Conservation (phyloP, 371 early-diverging fungal species). For the Apophysomyces ossiformis region DNA sequence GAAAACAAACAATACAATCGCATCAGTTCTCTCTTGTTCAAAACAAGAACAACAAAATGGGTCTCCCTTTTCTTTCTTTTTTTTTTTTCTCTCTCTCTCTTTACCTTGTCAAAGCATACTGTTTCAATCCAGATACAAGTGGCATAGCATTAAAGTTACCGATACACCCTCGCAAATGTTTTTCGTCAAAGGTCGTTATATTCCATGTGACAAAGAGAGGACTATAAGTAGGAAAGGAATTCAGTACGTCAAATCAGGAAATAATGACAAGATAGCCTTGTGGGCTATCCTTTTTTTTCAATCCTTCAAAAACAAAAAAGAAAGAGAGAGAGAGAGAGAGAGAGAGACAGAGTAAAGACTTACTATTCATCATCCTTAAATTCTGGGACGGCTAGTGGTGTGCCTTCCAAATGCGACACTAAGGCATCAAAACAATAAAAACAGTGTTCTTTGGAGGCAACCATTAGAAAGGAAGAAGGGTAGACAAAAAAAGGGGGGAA, state of each 20-base stretch:
- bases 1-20: no score
- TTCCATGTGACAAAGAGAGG: constrained; percentile 93
- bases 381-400: constrained; percentile 34
- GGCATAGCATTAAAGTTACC: constrained; percentile 85
- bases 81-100: background rate
- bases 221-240: constrained; percentile 28
- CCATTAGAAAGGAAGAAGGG: constrained; percentile 23
- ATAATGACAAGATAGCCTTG: no score
- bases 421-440: constrained; percentile 79
- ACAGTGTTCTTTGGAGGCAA: constrained; percentile 66
- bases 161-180: constrained; percentile 88
- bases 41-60: no score
- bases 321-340: no score
- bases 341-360: no score
- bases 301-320: no score
- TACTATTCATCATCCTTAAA: constrained; percentile 63
- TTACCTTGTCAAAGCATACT: constrained; percentile 87
- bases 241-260: background rate
- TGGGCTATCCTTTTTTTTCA: no score
- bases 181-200: constrained; percentile 39
- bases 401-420: constrained; percentile 52
- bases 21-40: no score
- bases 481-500: background rate
- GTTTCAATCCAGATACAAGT: constrained; percentile 71
- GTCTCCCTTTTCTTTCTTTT: background rate